Conservation (phyloP, 164 flowering plant species). For the Chloranthus sessilifolius region DNA sequence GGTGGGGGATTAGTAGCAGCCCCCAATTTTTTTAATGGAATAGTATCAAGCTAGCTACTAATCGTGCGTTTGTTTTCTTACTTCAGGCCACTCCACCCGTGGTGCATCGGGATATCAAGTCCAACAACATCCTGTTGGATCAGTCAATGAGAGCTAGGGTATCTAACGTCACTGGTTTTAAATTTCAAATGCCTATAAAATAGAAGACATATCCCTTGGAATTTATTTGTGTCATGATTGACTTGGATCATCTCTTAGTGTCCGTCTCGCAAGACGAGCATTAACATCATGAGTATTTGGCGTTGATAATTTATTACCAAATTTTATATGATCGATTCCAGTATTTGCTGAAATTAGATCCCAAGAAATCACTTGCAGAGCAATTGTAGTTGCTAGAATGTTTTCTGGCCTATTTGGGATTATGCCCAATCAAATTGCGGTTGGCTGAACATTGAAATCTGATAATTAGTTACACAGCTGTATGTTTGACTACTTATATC, state of each 20-base stretch:
- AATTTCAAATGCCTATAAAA: no score
- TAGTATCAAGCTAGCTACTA: constrained; percentile 1
- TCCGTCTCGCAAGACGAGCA: not conserved
- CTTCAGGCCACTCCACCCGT: constrained; percentile 93
- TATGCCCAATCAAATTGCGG: no score
- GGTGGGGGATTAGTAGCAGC: not conserved
- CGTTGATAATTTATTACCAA: not conserved
- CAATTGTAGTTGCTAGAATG: no score
- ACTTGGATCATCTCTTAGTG: not conserved
- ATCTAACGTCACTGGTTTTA: no score
- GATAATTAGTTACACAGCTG: not conserved
- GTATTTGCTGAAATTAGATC: not conserved
- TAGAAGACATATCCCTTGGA: no score
- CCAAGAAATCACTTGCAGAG: no score
- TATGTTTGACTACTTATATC: not conserved
- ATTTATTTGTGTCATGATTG: not conserved
- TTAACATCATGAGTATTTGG: not conserved
- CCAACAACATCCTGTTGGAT: constrained; percentile 92
- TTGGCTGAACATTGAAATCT: no score
- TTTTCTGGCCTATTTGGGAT: no score
- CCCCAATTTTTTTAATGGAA: not conserved
- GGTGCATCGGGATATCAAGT: constrained; percentile 90
- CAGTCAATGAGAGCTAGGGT: constrained; percentile 93
- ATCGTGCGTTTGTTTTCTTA: constrained; percentile 1
- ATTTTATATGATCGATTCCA: not conserved